Evolutionary conservation across 495 filamentous ascomycete genomes (phyloP), one percentile per base, ranked within the genome.

Genomic region (Tuber melanosporum): DNA sequence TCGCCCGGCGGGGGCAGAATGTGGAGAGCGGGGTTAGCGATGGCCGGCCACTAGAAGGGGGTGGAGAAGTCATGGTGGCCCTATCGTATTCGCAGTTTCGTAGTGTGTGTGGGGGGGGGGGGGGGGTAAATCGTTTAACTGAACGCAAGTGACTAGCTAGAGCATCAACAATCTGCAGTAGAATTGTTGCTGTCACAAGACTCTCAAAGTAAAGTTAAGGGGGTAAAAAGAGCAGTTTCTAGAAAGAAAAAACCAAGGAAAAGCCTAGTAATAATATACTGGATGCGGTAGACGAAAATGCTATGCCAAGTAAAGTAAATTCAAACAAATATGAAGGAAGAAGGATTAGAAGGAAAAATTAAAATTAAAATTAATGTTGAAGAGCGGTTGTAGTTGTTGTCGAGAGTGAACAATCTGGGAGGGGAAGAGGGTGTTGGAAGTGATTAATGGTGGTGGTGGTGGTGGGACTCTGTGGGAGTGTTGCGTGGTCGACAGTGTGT

Each of bases 41-140:
- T 32, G 71, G 49, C 10, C 46, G 70, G 71, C 70, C 71, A 17
- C 73, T 41, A 45, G 75, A 78, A 52, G 71, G 71, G 2, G 57
- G 76, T 20, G 75, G 46, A 20, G 76, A 79, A 19, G 77, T 71
- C 77, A 79, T 79, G 15, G 19, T 47, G 19, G 12, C 26, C 26
- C 26, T 66, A 36, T 32, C 3, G 12, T 17, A 66, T 66, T 9
- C 47, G 47, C 22, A 52, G 47, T 20, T 32, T 36, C 14, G 57
- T 66, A 66, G 57, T 15, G 57, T 32, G 14, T 66, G 26, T 17
- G 52, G 46, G 2, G 47, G 19, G 6, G 20, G 20, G 6, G 6
- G 17, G 57, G 57, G 47, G 47, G n/a, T 36, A 36, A 19, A 66
- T 36, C 26, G 57, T 17, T 3, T 2, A 66, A 15, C 12, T 17